A percentile compares a stretch with the other conserved stretches of the same genome.
Evolutionary conservation across 768 basidiomycete species (phyloP).

Genomic region (Calocera viscosa): DNA sequence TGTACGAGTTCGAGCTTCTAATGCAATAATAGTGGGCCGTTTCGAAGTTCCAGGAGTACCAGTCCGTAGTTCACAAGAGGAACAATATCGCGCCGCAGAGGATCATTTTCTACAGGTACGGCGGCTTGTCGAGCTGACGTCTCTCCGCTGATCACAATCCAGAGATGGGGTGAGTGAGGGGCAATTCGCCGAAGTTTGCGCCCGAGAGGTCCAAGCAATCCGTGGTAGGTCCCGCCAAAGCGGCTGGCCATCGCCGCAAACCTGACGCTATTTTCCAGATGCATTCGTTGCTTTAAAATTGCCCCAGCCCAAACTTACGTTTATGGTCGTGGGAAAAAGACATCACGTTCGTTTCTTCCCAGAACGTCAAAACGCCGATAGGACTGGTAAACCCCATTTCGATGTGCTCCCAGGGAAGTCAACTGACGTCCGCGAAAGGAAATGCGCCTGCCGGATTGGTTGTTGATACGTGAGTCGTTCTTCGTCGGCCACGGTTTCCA

Average conservation of each 20-base stretch:
- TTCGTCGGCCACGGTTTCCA: background rate
- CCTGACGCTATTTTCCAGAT: background rate
- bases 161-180: conserved; percentile 1
- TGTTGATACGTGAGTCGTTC: background rate
- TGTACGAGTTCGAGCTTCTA: background rate
- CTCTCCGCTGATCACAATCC: background rate
- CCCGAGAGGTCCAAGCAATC: background rate
- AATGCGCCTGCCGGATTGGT: background rate
- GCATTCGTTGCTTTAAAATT: background rate
- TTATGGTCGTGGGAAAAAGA: conserved; percentile 12
- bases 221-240: background rate
- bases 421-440: background rate
- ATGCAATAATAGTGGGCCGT: background rate
- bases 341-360: conserved; percentile 15
- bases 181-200: background rate
- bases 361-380: background rate
- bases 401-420: background rate
- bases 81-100: background rate
- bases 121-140: background rate
- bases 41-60: background rate
- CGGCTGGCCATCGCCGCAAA: background rate
- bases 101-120: background rate
- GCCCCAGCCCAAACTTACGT: background rate
- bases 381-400: background rate
- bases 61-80: background rate